Evolutionary conservation across 2,329 filamentous ascomycete genomes (phyloP), one percentile per base, ranked within the genome.

Genomic region (Pseudogymnoascus sp.): DNA sequence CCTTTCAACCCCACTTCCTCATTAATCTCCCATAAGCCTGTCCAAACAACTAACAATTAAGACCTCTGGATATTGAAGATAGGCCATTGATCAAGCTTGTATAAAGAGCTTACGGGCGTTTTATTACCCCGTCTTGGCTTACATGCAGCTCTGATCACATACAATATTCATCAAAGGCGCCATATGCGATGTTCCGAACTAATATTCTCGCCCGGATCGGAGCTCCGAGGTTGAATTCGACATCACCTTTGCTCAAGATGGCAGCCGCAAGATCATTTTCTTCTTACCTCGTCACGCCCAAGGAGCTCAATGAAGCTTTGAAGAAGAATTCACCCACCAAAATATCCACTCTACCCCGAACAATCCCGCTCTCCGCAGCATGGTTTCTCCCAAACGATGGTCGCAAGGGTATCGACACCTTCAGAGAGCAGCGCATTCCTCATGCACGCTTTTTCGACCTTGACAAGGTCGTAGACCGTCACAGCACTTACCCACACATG

Each of bases 371-470:
- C 41, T 97, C 92, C 75, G 94, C 92, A 54, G 84, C 91, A 24
- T 99, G 94, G 94, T 99, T 97, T 72, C 84, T 99, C 65, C 94
- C 94, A 65, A 97, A 96, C 74, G 93, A 96, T 68, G 84, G 84
- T 60, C 87, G 92, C 64, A 89, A 84, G 58, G 94, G 94, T 60
- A 84, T 89, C 68, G 81, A 94, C 66, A 85, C 87, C 44, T 99
- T 93, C 79, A 84, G 86, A 67, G 83, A 90, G 72, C 84, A 86
- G 71, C 90, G 91, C 69, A 94, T 99, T 65, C 93, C 92, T 21
- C 86, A 87, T 70, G 88, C 94, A 1, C 89, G 92, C 33, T 99
- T 97, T 83, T 99, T 99, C 74, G 92, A 99, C 74, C 82, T 99
- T 60, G 94, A 99, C 75, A 90, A 86, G 69, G 84, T 96, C 72